Percentiles rank a stretch among this genome's conserved stretches.
phyloP scores from a whole-genome alignment of 2,329 filamentous ascomycete genomes.

The Ramichloridium luteum region DNA sequence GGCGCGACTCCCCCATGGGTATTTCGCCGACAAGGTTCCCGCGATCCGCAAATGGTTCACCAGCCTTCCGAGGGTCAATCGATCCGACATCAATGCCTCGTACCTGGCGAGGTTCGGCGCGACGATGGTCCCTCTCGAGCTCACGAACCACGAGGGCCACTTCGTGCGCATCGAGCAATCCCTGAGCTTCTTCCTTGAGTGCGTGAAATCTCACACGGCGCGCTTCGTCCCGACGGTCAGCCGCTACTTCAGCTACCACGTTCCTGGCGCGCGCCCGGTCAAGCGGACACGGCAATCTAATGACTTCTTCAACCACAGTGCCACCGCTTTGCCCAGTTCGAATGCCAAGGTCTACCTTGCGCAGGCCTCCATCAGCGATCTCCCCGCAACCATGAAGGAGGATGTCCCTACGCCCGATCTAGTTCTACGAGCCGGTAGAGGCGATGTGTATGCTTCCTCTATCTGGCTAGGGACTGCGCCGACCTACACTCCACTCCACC shows the following conservation, averaged over 20 bases:
- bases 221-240: conserved; percentile 8
- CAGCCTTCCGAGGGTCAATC: not conserved
- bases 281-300: conserved; percentile 14
- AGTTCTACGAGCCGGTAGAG: conserved; percentile 52
- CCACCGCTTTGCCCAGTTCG: conserved; percentile 12
- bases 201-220: conserved; percentile 24
- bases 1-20: conserved; percentile 35
- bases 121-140: conserved; percentile 47
- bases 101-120: conserved; percentile 37
- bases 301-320: conserved; percentile 23
- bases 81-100: conserved; percentile 26
- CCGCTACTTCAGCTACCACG: conserved; percentile 21
- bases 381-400: conserved; percentile 49
- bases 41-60: conserved; percentile 50
- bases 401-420: conserved; percentile 59
- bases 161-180: conserved; percentile 51
- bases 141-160: conserved; percentile 32
- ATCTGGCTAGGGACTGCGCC: conserved; percentile 81
- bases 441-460: conserved; percentile 76
- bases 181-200: conserved; percentile 52
- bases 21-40: conserved; percentile 35
- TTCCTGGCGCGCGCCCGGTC: conserved; percentile 16
- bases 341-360: conserved; percentile 62
- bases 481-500: conserved; percentile 81
- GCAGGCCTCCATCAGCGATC: conserved; percentile 58